A percentile compares a stretch with the other conserved stretches of the same genome.
These are phyloP conservation scores for Abrus pulchellus DNA, from an alignment of 306 rosid species.

Conservation along the genomic window DNA sequence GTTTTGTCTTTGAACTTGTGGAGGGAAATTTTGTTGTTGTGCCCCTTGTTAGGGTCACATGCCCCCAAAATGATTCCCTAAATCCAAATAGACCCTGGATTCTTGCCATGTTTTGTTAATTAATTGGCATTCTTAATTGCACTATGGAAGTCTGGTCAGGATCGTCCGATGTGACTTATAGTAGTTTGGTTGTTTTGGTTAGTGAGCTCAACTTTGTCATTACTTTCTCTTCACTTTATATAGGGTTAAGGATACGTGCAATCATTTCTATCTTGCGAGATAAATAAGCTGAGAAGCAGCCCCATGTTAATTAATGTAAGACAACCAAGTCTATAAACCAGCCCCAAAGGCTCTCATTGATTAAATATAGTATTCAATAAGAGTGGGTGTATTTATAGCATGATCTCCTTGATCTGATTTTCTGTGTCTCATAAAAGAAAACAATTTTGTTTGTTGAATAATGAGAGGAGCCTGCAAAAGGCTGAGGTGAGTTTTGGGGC, in stretches of 20 bases:
- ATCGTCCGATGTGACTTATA: conserved; percentile 46
- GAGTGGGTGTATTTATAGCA: conserved; percentile 45
- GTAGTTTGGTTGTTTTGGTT: conserved; percentile 37
- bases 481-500: conserved; percentile 55
- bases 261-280: conserved; percentile 55
- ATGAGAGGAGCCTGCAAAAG: conserved; percentile 54
- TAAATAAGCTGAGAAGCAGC: conserved; percentile 56
- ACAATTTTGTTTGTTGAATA: conserved; percentile 46
- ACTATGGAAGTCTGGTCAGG: conserved; percentile 10
- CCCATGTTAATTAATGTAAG: conserved; percentile 46
- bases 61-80: conserved; percentile 43
- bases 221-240: conserved; percentile 47
- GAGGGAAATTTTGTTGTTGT: neutral
- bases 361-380: conserved; percentile 32
- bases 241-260: conserved; percentile 54
- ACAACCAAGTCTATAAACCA: conserved; percentile 35
- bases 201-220: conserved; percentile 45
- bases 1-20: conserved; percentile 22
- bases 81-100: conserved; percentile 46
- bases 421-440: conserved; percentile 33
- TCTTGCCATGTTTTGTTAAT: conserved; percentile 42
- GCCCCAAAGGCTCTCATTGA: neutral
- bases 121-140: conserved; percentile 31
- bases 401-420: conserved; percentile 52
- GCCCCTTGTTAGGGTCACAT: conserved; percentile 12